Base-by-base conservation (phyloP, 371 early-diverging fungal genomes). In the Mucor saturninus region DNA sequence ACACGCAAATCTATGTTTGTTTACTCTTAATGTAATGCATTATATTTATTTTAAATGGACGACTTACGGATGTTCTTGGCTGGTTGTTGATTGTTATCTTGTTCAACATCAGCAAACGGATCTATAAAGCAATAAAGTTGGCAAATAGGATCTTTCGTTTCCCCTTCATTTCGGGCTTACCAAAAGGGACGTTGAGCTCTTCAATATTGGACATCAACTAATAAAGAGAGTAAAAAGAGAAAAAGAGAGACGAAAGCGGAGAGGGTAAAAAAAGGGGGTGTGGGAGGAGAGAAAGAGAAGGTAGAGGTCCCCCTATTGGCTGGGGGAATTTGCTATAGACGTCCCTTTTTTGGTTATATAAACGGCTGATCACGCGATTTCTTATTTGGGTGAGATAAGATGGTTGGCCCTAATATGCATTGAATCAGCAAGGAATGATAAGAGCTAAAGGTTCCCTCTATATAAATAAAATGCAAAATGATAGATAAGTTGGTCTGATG, bases 1-100 rank as follows among this genome's bases (percentile, higher is more conserved):
- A 97, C 93, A 77, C 99, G 95, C 71, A 98, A 92, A 80, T 98
- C 93, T 93, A 77, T 21, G 52, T 42, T 9, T 28, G 37, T 14
- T 45, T 21, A 21, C 21, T 21, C 21, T 21, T 21, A 21, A 21
- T 21, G 21, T 42, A 54, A 26, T 31, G 29, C 15, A 13, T 26
- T 21, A 21, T 46, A 26, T 21, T 5, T 9, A 46, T 15, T 21
- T 26, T 40, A 26, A 28, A 6, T 10, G 21, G 28, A 14, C 13
- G 6, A 87, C 91, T 77, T 90, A 93, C 93, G 93, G 71, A 93
- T 90, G 73, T 89, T 85, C 55, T 86, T 89, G 59, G 80, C 73
- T 58, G 75, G 74, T 62, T 77, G 65, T 68, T 73, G 80, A 62
- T 74, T 74, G 55, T 80, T 83, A 57, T 87, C 86, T 48, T 87